Evolutionary conservation across 768 basidiomycete species (phyloP), one percentile per base, ranked within the genome.

Genomic region (Suillus tomentosus): DNA sequence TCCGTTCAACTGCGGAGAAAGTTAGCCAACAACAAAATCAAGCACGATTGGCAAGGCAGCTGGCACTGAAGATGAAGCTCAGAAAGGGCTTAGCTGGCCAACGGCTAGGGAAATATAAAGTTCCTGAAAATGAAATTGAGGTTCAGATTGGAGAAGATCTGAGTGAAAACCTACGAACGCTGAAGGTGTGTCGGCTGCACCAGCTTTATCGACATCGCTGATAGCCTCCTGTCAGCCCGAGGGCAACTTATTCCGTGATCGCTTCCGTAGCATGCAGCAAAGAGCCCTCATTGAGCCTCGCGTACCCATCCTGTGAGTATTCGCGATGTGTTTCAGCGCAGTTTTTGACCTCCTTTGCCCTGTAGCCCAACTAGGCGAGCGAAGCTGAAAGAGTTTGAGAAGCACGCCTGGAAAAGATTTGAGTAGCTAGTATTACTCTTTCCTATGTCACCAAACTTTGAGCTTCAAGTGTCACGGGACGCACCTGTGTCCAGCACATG

Each of bases 131-230:
- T 15, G 79, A 82, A 40, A 82, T 95, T 5, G 91, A 89, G 53
- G 95, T 98, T 17, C 95, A 97, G 76, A 82, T 96, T 0, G 93
- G 93, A 2, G 95, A 96, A 66, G 94, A 97, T 71, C 76, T 97
- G 57, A 90, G 84, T 62, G 95, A 97, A 77, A 95, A 82, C 70
- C 77, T 96, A 69, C 81, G 95, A 62, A 87, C 81, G 47, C 77
- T 98, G 70, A 95, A 95, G 87, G 95, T 92, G 60, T 50, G 84
- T 77, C 22, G 51, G 40, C 22, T 31, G 17, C 55, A 14, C 15
- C 45, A 10, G 13, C 36, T 17, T 54, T 13, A 10, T 50, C 36
- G 6, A 34, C 45, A 31, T 14, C 14, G 31, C 50, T 51, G 19
- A 45, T 55, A 34, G 45, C 15, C 4, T 66, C n/a, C 57, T 24